Evolutionary conservation across 1,284 basidiomycete genomes (phyloP).

Genomic region (Ustilago tritici): DNA sequence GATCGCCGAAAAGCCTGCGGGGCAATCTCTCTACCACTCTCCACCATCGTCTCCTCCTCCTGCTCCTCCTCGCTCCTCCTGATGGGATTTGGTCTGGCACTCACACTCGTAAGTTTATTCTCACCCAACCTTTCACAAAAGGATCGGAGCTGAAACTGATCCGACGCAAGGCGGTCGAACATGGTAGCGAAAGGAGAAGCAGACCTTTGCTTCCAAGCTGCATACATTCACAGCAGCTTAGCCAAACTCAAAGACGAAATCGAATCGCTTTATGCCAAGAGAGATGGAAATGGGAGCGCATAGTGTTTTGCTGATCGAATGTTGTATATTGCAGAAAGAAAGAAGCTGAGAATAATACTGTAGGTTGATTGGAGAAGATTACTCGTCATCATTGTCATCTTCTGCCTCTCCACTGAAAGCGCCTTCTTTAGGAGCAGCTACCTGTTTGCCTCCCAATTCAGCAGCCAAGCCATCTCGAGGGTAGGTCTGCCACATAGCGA

Average conservation of each 20-base stretch:
- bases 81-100: conserved; percentile 25
- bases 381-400: conserved; percentile 56
- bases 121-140: neutral
- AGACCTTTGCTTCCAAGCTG: conserved; percentile 17
- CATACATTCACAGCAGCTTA: conserved; percentile 26
- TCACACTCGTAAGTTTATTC: conserved; percentile 15
- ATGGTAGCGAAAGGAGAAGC: conserved; percentile 9
- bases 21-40: neutral
- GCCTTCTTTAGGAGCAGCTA: conserved; percentile 54
- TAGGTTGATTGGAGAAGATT: neutral
- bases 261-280: conserved; percentile 4
- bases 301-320: conserved; percentile 10
- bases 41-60: neutral
- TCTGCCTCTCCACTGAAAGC: conserved; percentile 47
- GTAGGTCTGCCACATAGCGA: conserved; percentile 46
- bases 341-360: neutral
- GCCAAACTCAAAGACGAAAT: conserved; percentile 18
- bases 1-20: neutral
- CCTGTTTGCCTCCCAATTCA: conserved; percentile 60
- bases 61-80: too few species aligned
- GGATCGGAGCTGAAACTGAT: neutral
- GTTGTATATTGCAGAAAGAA: conserved; percentile 18
- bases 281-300: conserved; percentile 30
- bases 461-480: conserved; percentile 65
- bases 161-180: neutral